Conservation (phyloP, 2,329 filamentous ascomycete genomes). For the Shiraia sp. region DNA sequence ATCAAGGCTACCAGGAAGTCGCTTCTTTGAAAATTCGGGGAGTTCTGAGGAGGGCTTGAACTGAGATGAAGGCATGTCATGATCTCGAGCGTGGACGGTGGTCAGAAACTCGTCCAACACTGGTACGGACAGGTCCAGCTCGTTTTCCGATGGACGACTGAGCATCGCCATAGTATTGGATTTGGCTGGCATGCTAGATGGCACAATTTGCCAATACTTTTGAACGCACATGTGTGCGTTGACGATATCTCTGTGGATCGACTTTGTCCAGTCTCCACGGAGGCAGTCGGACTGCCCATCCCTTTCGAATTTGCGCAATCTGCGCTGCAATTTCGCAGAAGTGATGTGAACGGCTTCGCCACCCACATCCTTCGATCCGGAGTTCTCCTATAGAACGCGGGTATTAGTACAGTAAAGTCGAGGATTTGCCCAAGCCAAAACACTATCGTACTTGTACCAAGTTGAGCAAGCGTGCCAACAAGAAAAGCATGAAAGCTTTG, state of each 20-base stretch:
- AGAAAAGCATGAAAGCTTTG: constrained; percentile 56
- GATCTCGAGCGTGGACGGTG: constrained; percentile 1
- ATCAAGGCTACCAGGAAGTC: constrained; percentile 9
- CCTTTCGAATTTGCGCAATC: constrained; percentile 25
- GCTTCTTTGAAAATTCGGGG: constrained; percentile 6
- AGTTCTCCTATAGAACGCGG: not conserved
- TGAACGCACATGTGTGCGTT: constrained; percentile 12
- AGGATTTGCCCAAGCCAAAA: no score
- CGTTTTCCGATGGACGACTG: constrained; percentile 11
- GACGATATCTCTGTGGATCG: constrained; percentile 3
- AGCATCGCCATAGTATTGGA: constrained; percentile 5
- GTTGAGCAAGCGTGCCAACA: constrained; percentile 33
- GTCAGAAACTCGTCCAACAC: constrained; percentile 20
- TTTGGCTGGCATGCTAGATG: constrained; percentile 1
- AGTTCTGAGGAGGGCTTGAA: constrained; percentile 17
- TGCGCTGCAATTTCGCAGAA: constrained; percentile 25
- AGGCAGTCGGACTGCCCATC: constrained; percentile 7
- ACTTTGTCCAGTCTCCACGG: constrained; percentile 6
- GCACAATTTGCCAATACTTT: constrained; percentile 13
- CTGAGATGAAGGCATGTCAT: not conserved
- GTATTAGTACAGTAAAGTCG: no score
- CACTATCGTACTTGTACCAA: no score
- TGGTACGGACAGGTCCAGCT: constrained; percentile 19
- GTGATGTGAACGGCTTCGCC: constrained; percentile 14
- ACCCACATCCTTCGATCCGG: constrained; percentile 3